phyloP scores from a whole-genome alignment of 169 alveolate genomes.

The Cryptosporidium xiaoi region DNA sequence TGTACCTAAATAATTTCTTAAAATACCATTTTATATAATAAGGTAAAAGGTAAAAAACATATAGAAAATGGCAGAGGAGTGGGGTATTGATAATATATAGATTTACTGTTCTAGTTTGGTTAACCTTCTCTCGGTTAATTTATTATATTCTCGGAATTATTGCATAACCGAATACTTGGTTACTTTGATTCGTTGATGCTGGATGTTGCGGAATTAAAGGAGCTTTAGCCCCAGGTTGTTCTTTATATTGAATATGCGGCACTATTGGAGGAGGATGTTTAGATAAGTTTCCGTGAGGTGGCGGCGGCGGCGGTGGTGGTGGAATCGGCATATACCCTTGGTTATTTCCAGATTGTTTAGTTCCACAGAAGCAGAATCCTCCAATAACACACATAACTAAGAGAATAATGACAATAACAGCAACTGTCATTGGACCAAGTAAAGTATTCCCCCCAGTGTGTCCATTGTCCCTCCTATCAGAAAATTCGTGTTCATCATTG shows the following conservation, averaged over 20 bases:
- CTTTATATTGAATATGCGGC: not conserved
- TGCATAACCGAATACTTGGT: slow-evolving; percentile 63
- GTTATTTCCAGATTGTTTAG: not conserved
- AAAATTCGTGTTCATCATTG: slow-evolving; percentile 1
- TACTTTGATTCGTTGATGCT: slow-evolving; percentile 1
- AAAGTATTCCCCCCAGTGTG: not conserved
- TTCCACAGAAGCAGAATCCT: slow-evolving; percentile 66
- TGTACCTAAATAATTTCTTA: no score
- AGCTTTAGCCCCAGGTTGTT: slow-evolving; percentile 10
- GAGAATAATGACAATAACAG: slow-evolving; percentile 40
- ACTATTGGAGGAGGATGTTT: slow-evolving; percentile 4
- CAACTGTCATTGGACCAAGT: slow-evolving; percentile 50
- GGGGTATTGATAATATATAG: no score
- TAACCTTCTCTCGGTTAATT: not conserved
- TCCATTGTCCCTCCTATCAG: not conserved
- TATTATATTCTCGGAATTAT: slow-evolving; percentile 29
- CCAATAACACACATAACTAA: slow-evolving; percentile 51
- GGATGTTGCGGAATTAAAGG: not conserved
- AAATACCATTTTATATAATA: no score
- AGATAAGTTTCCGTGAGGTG: slow-evolving; percentile 17
- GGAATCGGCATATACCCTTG: not conserved
- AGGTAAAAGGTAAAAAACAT: no score
- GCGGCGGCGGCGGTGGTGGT: slow-evolving; percentile 6
- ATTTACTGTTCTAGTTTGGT: no score
- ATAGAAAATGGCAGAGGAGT: no score